Evolutionary conservation across 2,329 filamentous ascomycete genomes (phyloP), one percentile per base, ranked within the genome.

Genomic region (Byssoonygena ceratinophila): DNA sequence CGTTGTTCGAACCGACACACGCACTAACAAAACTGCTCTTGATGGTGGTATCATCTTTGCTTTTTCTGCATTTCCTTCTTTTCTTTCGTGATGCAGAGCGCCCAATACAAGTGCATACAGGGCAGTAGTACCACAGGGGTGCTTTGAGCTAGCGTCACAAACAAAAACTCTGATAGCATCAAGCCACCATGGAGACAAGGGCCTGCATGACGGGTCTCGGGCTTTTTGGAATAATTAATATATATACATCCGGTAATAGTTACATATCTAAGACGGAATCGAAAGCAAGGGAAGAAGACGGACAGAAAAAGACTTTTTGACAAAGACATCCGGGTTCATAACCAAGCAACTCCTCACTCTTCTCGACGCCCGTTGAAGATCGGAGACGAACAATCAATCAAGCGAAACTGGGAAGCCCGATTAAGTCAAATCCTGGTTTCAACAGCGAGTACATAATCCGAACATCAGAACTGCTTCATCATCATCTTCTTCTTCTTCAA

Each of bases 401-500:
- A 45, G 7, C 22, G n/a, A 39, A 48, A 36, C 31, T 36, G 31
- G 46, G 46, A 48, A 48, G 18, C 46, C 46, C n/a, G n/a, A n/a
- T n/a, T n/a, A n/a, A 48, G 37, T 25, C 46, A n/a, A 37, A 48
- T 48, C 46, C 12, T 48, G 46, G 20, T 47, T 47, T 36, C 23
- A 11, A 23, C 18, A 7, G 43, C 12, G 32, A 45, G 16, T 36
- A 47, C 31, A 36, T 23, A 37, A 47, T n/a, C n/a, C n/a, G n/a
- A n/a, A n/a, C n/a, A n/a, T n/a, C n/a, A n/a, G n/a, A n/a, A n/a
- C n/a, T n/a, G n/a, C n/a, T n/a, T n/a, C n/a, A n/a, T n/a, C n/a
- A 20, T 20, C 27, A 9, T 47, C 16, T 47, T n/a, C 8, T 5
- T 23, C 5, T 2, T 34, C 27, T 22, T 34, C 20, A 3, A 11